These are phyloP conservation scores for Ceratocystis diversiconidia DNA, from an alignment of 2,329 filamentous ascomycete genomes.

Conservation along the genomic window DNA sequence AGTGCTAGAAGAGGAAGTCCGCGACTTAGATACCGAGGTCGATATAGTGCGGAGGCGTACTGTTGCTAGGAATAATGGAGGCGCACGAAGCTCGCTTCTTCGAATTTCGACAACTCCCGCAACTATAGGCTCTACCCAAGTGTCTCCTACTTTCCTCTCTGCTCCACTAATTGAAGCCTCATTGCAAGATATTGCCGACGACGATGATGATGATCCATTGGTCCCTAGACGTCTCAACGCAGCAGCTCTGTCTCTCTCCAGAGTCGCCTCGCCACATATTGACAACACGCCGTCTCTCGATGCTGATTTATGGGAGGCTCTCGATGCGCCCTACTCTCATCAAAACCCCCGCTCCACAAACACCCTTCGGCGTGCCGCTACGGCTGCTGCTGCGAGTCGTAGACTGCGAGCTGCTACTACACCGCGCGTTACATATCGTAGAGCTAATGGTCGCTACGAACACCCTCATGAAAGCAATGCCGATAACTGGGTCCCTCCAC, in stretches of 20 bases:
- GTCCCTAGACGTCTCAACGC: slow-evolving; percentile 32
- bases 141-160: background rate
- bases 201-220: slow-evolving; percentile 35
- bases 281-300: slow-evolving; percentile 18
- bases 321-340: slow-evolving; percentile 60
- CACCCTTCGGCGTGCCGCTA: slow-evolving; percentile 57
- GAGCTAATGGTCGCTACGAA: slow-evolving; percentile 55
- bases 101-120: slow-evolving; percentile 31
- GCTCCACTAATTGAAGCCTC: no score
- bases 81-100: slow-evolving; percentile 33
- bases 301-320: slow-evolving; percentile 31
- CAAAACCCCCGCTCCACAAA: slow-evolving; percentile 55
- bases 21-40: slow-evolving; percentile 63
- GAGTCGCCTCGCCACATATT: background rate
- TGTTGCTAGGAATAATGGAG: slow-evolving; percentile 46
- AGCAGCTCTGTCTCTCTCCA: slow-evolving; percentile 18
- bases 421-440: slow-evolving; percentile 46
- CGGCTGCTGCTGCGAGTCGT: slow-evolving; percentile 61
- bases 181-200: slow-evolving; percentile 13
- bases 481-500: slow-evolving; percentile 77
- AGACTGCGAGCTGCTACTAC: slow-evolving; percentile 43
- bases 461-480: slow-evolving; percentile 76
- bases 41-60: slow-evolving; percentile 64
- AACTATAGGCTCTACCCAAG: slow-evolving; percentile 1
- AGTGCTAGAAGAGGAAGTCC: slow-evolving; percentile 55